phyloP scores from a whole-genome alignment of 495 filamentous ascomycete genomes.

The Lentithecium fluviatile region DNA sequence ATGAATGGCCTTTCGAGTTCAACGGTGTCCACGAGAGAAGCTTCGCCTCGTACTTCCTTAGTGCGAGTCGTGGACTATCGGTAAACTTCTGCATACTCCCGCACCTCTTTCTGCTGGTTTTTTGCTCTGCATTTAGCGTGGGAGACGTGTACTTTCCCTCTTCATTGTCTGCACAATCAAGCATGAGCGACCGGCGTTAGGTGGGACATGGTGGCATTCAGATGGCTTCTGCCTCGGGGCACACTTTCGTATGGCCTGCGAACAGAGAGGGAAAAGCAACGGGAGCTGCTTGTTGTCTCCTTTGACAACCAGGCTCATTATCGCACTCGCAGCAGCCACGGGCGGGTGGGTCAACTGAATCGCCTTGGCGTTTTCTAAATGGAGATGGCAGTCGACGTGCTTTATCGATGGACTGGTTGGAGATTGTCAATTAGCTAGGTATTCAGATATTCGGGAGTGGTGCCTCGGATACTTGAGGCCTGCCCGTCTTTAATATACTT shows the following conservation, averaged over 20 bases:
- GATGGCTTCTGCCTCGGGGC: background rate
- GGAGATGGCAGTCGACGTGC: background rate
- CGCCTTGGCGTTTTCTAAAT: background rate
- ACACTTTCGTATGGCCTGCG: background rate
- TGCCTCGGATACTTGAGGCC: no score
- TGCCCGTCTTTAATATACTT: no score
- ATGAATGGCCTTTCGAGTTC: constrained; percentile 14
- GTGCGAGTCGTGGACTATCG: constrained; percentile 3
- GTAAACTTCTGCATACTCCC: constrained; percentile 3
- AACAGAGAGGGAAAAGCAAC: background rate
- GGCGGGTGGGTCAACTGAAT: background rate
- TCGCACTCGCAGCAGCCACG: background rate
- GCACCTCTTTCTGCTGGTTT: constrained; percentile 18
- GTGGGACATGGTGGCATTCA: constrained; percentile 4
- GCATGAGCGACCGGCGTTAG: constrained; percentile 38
- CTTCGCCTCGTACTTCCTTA: constrained; percentile 11
- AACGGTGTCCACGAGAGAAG: background rate
- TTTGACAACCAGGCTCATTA: background rate
- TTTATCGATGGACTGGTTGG: no score
- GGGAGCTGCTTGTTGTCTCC: background rate
- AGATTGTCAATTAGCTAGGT: no score
- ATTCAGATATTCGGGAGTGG: no score
- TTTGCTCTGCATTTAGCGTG: constrained; percentile 36
- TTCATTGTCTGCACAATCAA: constrained; percentile 24
- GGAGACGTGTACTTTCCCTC: constrained; percentile 16